These are phyloP conservation scores for Pterula multifida DNA, from an alignment of 1,284 basidiomycete genomes.

Conservation along the genomic window DNA sequence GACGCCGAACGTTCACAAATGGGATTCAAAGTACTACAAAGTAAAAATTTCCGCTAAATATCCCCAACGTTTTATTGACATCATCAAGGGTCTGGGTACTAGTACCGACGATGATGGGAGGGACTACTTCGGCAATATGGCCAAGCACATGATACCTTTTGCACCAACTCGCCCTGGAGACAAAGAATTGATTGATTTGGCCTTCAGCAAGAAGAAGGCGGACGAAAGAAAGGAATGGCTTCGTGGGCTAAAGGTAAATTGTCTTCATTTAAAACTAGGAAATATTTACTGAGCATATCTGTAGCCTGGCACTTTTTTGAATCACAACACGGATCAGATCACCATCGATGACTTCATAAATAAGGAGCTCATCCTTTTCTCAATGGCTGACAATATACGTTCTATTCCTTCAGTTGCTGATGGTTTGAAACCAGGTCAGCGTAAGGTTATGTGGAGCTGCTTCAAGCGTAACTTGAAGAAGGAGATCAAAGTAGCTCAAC, in stretches of 20 bases:
- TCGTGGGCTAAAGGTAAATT: constrained; percentile 72
- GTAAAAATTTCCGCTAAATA: constrained; percentile 25
- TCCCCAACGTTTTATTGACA: constrained; percentile 3
- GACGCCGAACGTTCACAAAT: constrained; percentile 73
- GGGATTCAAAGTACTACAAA: constrained; percentile 96
- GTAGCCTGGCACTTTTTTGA: constrained; percentile 88
- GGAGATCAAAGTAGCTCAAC: constrained; percentile 84
- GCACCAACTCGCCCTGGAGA: constrained; percentile 75
- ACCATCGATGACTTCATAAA: constrained; percentile 95
- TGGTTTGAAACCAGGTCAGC: constrained; percentile 97
- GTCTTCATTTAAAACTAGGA: neutral
- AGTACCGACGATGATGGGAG: constrained; percentile 83
- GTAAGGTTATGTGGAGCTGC: constrained; percentile 93
- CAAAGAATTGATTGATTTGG: constrained; percentile 86
- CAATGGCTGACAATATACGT: constrained; percentile 97
- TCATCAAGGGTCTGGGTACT: constrained; percentile 83
- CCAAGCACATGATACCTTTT: constrained; percentile 92
- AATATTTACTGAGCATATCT: constrained; percentile 7
- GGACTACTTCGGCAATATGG: constrained; percentile 89
- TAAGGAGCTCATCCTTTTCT: constrained; percentile 96
- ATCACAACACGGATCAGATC: constrained; percentile 83
- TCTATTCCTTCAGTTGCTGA: constrained; percentile 92
- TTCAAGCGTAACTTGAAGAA: constrained; percentile 91
- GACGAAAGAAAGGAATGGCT: constrained; percentile 99
- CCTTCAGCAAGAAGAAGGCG: constrained; percentile 99